These are phyloP conservation scores for Austroboletus novae-zelandiae DNA, from an alignment of 1,284 basidiomycete species.

Conservation along the genomic window DNA sequence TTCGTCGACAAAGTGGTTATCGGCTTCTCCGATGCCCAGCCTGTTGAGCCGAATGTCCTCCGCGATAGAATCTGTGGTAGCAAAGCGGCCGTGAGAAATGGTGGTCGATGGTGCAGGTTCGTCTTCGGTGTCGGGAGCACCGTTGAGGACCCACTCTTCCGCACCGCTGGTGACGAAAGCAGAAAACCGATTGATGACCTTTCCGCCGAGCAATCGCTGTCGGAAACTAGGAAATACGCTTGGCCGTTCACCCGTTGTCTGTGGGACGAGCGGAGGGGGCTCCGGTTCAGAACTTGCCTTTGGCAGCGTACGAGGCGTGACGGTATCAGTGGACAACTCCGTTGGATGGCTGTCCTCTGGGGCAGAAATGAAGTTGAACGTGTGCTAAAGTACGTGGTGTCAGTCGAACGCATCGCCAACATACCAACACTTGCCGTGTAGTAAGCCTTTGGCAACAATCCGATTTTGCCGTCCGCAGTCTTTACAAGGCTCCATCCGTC, in stretches of 20 bases:
- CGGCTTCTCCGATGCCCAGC: conserved; percentile 51
- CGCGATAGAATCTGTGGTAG: conserved; percentile 36
- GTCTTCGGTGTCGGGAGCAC: conserved; percentile 31
- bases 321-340: conserved; percentile 42
- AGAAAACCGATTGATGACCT: conserved; percentile 77
- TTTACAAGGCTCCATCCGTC: conserved; percentile 76
- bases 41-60: conserved; percentile 35
- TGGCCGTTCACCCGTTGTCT: conserved; percentile 72
- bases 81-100: conserved; percentile 24
- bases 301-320: conserved; percentile 55
- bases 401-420: background rate
- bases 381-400: conserved; percentile 45
- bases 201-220: conserved; percentile 70
- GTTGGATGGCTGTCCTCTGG: conserved; percentile 38
- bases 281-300: conserved; percentile 26
- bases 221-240: conserved; percentile 62
- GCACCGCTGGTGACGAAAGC: conserved; percentile 83
- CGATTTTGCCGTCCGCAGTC: conserved; percentile 53
- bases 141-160: conserved; percentile 75
- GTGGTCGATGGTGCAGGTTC: conserved; percentile 20
- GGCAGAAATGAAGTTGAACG: conserved; percentile 54
- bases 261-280: conserved; percentile 54
- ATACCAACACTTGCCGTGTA: conserved; percentile 54
- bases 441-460: conserved; percentile 67
- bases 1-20: conserved; percentile 71